phyloP scores from a whole-genome alignment of 495 filamentous ascomycete species.

The Aspergillus ellipticus region DNA sequence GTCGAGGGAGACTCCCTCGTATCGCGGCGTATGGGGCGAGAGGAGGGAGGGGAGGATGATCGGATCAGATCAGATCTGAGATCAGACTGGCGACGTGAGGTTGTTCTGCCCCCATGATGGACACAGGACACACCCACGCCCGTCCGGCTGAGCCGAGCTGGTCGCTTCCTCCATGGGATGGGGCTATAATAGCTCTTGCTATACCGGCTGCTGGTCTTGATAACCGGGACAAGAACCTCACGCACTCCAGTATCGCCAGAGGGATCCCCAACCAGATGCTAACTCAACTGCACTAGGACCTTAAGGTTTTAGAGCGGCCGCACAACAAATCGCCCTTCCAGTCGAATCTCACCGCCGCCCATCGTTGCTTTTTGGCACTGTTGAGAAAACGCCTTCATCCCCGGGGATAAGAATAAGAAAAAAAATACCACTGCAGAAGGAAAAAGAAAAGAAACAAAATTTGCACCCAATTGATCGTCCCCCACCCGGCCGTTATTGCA shows the following conservation, averaged over 20 bases:
- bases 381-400: neutral
- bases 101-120: neutral
- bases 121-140: neutral
- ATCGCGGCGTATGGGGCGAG: neutral
- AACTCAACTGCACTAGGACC: neutral
- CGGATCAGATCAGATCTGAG: neutral
- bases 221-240: neutral
- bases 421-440: neutral
- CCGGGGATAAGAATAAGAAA: neutral
- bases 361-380: neutral
- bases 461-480: neutral
- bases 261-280: neutral
- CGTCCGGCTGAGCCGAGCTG: neutral
- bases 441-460: neutral
- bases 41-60: neutral
- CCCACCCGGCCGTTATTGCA: neutral
- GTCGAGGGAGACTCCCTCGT: neutral
- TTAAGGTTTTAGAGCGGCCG: neutral
- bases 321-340: slow-evolving; percentile 1
- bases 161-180: neutral
- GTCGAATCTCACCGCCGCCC: neutral
- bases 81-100: neutral
- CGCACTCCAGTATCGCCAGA: neutral
- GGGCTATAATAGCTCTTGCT: neutral
- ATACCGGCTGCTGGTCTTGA: neutral